Evolutionary conservation across 2,329 filamentous ascomycete genomes (phyloP).

Genomic region (Penicillium sp.): DNA sequence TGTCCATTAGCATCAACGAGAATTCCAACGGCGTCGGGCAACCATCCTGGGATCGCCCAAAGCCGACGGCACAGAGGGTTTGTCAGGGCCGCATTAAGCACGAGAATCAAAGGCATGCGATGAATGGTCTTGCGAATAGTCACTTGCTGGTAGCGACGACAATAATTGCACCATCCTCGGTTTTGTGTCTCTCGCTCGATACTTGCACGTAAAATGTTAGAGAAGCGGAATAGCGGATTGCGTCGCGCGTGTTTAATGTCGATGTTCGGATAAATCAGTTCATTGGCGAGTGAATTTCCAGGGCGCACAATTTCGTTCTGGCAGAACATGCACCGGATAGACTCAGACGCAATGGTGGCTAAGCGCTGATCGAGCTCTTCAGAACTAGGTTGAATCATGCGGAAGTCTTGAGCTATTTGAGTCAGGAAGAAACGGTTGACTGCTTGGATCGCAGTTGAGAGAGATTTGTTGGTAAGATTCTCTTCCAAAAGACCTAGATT

Average conservation of each 20-base stretch:
- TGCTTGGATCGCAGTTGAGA: conserved; percentile 81
- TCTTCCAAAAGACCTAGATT: conserved; percentile 83
- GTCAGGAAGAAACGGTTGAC: conserved; percentile 83
- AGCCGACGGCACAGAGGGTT: conserved; percentile 67
- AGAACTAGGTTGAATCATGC: conserved; percentile 62
- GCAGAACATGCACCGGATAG: conserved; percentile 82
- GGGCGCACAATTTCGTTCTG: conserved; percentile 79
- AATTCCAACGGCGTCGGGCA: conserved; percentile 91
- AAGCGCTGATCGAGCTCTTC: conserved; percentile 68
- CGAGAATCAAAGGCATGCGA: conserved; percentile 77
- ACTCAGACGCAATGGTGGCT: conserved; percentile 45
- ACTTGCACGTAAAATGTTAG: conserved; percentile 86
- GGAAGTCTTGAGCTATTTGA: conserved; percentile 74
- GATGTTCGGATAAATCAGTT: conserved; percentile 72
- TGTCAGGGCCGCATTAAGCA: conserved; percentile 78
- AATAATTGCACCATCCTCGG: conserved; percentile 89
- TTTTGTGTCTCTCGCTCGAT: conserved; percentile 86
- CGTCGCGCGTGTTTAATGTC: conserved; percentile 54
- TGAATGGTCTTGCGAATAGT: conserved; percentile 82
- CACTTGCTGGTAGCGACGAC: conserved; percentile 85
- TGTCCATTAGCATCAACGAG: conserved; percentile 80
- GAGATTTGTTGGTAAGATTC: conserved; percentile 67
- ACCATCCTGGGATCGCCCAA: conserved; percentile 87
- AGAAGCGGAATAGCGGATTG: conserved; percentile 64
- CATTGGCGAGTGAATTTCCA: conserved; percentile 77